Base-by-base conservation (phyloP, 768 basidiomycete genomes). In the Pulveroboletus sp. region DNA sequence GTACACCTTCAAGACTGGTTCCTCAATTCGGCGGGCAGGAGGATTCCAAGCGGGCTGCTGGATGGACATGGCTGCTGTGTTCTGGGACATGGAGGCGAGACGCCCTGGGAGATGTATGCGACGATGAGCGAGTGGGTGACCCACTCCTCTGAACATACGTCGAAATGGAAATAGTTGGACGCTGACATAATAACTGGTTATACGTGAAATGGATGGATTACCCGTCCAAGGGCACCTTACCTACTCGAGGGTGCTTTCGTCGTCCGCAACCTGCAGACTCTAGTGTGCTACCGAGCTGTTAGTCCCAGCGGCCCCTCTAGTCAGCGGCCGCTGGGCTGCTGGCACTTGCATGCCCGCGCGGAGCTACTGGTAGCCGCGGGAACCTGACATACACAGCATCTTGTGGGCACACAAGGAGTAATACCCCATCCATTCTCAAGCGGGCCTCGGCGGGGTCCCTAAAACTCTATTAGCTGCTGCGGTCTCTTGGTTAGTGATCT, bases 1-100 rank as follows among this genome's bases (percentile, higher is more conserved):
- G 73, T 88, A 95, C 40, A 98, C 71, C 59, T 78, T 83, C 47
- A 87, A 68, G 0, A 74, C 73, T 0, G 84, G 83, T 44, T 78
- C 77, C 12, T 71, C 69, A 0, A 57, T 49, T 41, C 53, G 59
- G 15, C 66, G 70, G 15, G 59, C 54, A 0, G 80, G 81, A n/a
- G 62, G 38, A 8, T 62, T 57, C 83, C 76, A 77, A 3, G 73
- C 50, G 8, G 83, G 82, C 61, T 85, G 85, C 52, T 82, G 79
- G 0, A 71, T 63, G 46, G 82, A 72, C 83, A 86, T 86, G 42
- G 47, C 37, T 46, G 18, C 2, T 43, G 28, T 26, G 18, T 42
- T 50, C 18, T 46, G 30, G 18, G 11, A 49, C 11, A 51, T 49
- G 3, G 58, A 55, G 27, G 37, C 31, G 17, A 31, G 27, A 32